phyloP scores from a whole-genome alignment of 192 early-diverging fungal genomes.

The Coemansia sp. region DNA sequence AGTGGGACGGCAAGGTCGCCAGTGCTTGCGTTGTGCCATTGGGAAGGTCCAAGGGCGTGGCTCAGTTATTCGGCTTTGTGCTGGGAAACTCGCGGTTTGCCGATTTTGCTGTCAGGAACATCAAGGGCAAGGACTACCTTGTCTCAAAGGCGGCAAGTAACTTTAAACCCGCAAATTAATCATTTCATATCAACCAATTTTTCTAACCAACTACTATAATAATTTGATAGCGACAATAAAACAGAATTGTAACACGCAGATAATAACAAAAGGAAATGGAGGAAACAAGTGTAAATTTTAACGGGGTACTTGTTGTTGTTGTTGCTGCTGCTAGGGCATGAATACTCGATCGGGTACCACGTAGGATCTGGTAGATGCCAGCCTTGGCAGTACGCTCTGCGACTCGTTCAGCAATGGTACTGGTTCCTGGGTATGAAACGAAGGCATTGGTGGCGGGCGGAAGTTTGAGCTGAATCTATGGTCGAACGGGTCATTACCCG shows the following conservation, averaged over 20 bases:
- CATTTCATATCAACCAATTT: background rate
- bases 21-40: conserved; percentile 38
- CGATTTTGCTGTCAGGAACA: conserved; percentile 22
- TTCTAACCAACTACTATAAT: no score
- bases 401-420: background rate
- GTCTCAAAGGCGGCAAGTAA: conserved; percentile 1
- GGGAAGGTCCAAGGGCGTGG: conserved; percentile 37
- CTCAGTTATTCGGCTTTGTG: conserved; percentile 35
- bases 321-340: background rate
- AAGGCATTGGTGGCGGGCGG: background rate
- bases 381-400: background rate
- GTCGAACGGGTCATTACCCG: conserved; percentile 7
- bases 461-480: conserved; percentile 5
- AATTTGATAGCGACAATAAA: no score
- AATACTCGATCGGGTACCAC: no score
- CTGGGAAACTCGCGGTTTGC: conserved; percentile 40
- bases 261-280: background rate
- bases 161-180: background rate
- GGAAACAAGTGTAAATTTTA: no score
- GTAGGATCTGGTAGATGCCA: background rate
- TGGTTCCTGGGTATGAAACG: background rate
- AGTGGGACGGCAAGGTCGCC: conserved; percentile 28
- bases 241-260: background rate
- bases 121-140: conserved; percentile 49
- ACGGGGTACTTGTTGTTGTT: no score